Evolutionary conservation across 371 early-diverging fungal genomes (phyloP).

Genomic region (Syncephalis plumigaleata): DNA sequence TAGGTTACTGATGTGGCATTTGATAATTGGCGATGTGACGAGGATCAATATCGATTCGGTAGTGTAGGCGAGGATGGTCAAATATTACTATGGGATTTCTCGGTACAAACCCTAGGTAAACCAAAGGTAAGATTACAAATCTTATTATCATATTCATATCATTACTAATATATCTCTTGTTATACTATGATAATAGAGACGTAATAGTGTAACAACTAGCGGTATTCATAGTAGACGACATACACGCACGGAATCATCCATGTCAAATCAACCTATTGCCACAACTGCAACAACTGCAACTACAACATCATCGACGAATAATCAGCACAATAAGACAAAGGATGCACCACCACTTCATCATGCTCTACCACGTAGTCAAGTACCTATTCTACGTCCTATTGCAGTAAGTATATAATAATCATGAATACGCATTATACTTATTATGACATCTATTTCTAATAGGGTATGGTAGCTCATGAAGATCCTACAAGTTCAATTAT

Average conservation of each 20-base stretch:
- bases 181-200: neutral
- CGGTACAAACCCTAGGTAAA: conserved; percentile 50
- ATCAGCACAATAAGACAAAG: neutral
- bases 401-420: neutral
- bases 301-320: too few relatives aligned
- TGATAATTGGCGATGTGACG: conserved; percentile 77
- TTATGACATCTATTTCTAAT: neutral
- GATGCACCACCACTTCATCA: neutral
- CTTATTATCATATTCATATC: conserved; percentile 17
- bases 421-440: neutral
- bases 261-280: too few relatives aligned
- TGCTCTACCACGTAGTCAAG: neutral
- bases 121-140: too few relatives aligned
- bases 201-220: neutral
- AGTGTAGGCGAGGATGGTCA: conserved; percentile 83
- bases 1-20: conserved; percentile 69
- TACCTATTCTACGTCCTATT: neutral
- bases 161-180: too few relatives aligned
- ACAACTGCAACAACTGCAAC: too few relatives aligned
- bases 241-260: too few relatives aligned
- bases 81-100: conserved; percentile 85
- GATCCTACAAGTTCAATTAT: conserved; percentile 53
- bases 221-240: neutral
- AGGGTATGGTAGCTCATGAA: conserved; percentile 43
- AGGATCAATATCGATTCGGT: conserved; percentile 67